Base-by-base conservation (phyloP, 805 yeast genomes). In the Komagataella pastoris region DNA sequence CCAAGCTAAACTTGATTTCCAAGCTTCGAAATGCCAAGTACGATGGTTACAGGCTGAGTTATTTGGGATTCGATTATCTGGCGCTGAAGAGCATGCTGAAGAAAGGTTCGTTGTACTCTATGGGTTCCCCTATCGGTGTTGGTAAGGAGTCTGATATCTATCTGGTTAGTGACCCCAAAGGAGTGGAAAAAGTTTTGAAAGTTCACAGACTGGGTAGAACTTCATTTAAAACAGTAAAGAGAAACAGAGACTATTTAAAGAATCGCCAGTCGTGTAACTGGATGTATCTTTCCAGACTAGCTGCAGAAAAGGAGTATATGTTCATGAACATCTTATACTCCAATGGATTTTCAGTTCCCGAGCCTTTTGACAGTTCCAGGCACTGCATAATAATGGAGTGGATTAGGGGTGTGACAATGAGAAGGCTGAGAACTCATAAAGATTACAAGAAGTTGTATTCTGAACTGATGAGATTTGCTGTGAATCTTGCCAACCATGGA, bases 111-210 rank as follows among this genome's bases (percentile, higher is more conserved):
- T 63, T 93, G 7, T 82, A 82, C 59, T 83, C 91, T 1, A 77
- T 91, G 14, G 97, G 96, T 17, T 75, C 83, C 48, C 86, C 85
- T 7, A 89, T 91, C 58, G 99, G 98, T 54, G 96, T 93, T 50
- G 99, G 99, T 60, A 93, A 93, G 63, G 99, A 93, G 67, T 89
- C 97, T 2, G 99, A 93, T 69, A 90, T 93, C 60, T 88, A 85
- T 65, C 76, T 90, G 10, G 90, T 86, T 1, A 81, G 83, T 53
- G 90, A 85, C 60, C 70, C 74, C 10, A 62, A 75, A 18, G 93
- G 91, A 0, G 56, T 55, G 17, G 59, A 62, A n/a, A 77, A 79
- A 51, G 96, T 90, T 17, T 68, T 93, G 62, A 93, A 93, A 65
- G 84, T 93, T 44, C 97, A 90, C 67, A 77, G 99, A 57, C 73